phyloP scores from a whole-genome alignment of 2,329 filamentous ascomycete genomes.

The Aschersonia sp. region DNA sequence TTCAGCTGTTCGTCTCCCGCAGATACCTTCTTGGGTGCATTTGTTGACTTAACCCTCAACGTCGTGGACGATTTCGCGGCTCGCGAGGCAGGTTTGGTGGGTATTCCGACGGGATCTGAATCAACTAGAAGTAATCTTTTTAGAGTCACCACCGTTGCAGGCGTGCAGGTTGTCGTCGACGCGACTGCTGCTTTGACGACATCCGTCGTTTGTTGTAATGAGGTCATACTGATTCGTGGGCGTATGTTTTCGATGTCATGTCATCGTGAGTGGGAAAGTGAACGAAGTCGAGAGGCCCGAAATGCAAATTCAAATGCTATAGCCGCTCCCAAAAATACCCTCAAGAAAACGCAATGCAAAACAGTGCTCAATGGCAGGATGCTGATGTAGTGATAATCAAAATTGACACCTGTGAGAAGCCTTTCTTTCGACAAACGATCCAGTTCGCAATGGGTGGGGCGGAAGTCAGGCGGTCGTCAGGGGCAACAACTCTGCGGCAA shows the following conservation, averaged over 20 bases:
- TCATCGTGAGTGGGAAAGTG: slow-evolving; percentile 10
- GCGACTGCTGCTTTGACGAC: slow-evolving; percentile 39
- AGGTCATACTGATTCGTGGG: slow-evolving; percentile 24
- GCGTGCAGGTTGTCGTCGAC: slow-evolving; percentile 38
- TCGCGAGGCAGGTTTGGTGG: slow-evolving; percentile 12
- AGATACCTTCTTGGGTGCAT: slow-evolving; percentile 7
- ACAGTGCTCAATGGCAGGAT: slow-evolving; percentile 7
- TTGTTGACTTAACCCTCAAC: slow-evolving; percentile 10
- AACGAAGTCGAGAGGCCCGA: neutral
- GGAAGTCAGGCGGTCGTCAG: slow-evolving; percentile 20
- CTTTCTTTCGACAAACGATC: neutral
- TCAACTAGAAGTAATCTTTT: slow-evolving; percentile 30
- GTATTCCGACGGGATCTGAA: slow-evolving; percentile 11
- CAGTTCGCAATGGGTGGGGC: slow-evolving; percentile 7
- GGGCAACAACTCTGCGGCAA: slow-evolving; percentile 16
- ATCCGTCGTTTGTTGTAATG: slow-evolving; percentile 27
- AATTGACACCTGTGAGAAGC: neutral
- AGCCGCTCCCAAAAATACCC: slow-evolving; percentile 3
- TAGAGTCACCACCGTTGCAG: slow-evolving; percentile 29
- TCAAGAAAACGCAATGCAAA: slow-evolving; percentile 10
- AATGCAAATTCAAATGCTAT: neutral
- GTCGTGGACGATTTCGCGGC: slow-evolving; percentile 11
- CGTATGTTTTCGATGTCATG: slow-evolving; percentile 16
- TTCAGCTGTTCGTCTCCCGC: slow-evolving; percentile 14
- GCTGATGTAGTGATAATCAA: neutral